Evolutionary conservation across 768 basidiomycete genomes (phyloP).

Genomic region (Tubosaeta sp.): DNA sequence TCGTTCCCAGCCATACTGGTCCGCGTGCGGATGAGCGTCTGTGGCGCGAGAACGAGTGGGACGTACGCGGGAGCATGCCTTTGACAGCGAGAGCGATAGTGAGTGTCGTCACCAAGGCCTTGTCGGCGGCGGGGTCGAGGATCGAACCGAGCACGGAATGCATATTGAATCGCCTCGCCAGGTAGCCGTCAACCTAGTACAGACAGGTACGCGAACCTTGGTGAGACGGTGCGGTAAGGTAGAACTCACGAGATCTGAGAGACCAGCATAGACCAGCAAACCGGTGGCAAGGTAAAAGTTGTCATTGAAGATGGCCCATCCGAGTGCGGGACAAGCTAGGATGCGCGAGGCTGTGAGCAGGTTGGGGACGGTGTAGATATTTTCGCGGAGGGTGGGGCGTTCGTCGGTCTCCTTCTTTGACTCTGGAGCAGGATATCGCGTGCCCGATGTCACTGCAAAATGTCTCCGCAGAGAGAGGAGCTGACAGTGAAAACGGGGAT

Average conservation of each 20-base stretch:
- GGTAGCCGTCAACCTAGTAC: constrained; percentile 78
- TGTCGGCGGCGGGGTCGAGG: constrained; percentile 96
- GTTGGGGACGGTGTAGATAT: constrained; percentile 95
- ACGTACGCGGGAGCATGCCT: constrained; percentile 76
- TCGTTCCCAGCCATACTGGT: constrained; percentile 75
- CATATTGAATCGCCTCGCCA: constrained; percentile 86
- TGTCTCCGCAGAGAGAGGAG: constrained; percentile 2
- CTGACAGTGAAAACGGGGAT: not conserved
- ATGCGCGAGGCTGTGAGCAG: constrained; percentile 85
- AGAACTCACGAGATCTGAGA: constrained; percentile 79
- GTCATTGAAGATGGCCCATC: constrained; percentile 80
- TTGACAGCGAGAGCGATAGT: constrained; percentile 82
- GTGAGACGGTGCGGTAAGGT: not conserved
- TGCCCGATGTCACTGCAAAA: constrained; percentile 10
- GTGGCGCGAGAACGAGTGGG: not conserved
- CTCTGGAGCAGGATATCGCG: constrained; percentile 8
- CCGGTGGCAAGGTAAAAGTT: constrained; percentile 79
- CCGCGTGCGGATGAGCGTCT: not conserved
- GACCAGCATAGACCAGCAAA: constrained; percentile 84
- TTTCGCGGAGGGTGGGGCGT: constrained; percentile 55
- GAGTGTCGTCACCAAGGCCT: constrained; percentile 90
- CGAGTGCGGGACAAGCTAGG: constrained; percentile 84
- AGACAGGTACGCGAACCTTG: too few species aligned
- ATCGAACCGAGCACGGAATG: constrained; percentile 91
- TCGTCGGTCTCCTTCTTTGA: constrained; percentile 5